Evolutionary conservation across 441 rosid genomes (phyloP), one percentile per base, ranked within the genome.

Genomic region (Adansonia gregorii): DNA sequence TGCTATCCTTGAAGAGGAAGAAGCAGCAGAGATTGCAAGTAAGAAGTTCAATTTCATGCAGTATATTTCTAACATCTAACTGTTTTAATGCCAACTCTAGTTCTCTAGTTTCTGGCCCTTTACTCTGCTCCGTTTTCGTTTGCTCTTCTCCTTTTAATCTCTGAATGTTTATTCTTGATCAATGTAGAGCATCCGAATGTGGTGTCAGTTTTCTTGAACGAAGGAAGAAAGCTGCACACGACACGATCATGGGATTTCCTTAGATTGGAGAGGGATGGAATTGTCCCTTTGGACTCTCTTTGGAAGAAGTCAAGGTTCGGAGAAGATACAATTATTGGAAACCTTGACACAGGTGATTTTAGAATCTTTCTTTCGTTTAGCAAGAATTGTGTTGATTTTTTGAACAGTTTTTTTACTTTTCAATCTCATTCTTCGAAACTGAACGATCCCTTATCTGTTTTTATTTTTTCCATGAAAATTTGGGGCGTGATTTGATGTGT

Each of bases 1-100:
- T 3, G 94, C 92, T 0, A n/a, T 82, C 14, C 92, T 91, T 17
- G 85, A 88, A 0, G 87, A 92, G 2, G 84, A 74, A 8, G 78
- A 86, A 70, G 93, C 85, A 11, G 79, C 80, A 39, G 51, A 76
- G 54, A 80, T 91, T 39, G 78, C 85, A 17, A 83, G 98, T 91
- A 81, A 78, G 84, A 15, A 43, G 19, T 73, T 75, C 65, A 59
- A 2, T 35, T 64, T 12, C 66, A 4, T 15, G 12, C 31, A 60
- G 8, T 55, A 27, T 9, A 52, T 68, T 48, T 59, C 17, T 20
- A 4, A 6, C 7, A 12, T 63, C 39, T 12, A 8, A 1, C 11
- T 65, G 51, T 76, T 19, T 27, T 58, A 15, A 15, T 15, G 24
- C 31, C 11, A 24, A 8, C 10, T 19, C 14, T 20, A 1, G 20